These are phyloP conservation scores for Geopyxis carbonaria DNA, from an alignment of 495 filamentous ascomycete genomes.

Conservation along the genomic window DNA sequence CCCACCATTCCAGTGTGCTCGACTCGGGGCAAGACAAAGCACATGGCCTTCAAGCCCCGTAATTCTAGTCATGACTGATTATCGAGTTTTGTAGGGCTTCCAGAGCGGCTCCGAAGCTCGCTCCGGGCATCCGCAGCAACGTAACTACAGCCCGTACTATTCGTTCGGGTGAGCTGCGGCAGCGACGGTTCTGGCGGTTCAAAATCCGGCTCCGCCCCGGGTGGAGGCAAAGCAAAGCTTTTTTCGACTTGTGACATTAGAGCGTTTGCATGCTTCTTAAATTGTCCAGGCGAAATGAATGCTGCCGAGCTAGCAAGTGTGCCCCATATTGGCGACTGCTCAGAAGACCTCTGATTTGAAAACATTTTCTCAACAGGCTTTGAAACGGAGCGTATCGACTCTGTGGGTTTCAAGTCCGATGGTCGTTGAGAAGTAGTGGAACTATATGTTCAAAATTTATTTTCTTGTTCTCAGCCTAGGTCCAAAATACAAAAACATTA, in stretches of 20 bases:
- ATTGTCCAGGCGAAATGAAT: constrained; percentile 7
- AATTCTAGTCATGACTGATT: too few species aligned
- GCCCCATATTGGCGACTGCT: constrained; percentile 1
- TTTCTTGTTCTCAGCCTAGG: too few species aligned
- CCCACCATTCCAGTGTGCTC: too few species aligned
- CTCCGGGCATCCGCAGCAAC: neutral
- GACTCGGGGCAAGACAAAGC: too few species aligned
- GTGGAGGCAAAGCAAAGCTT: constrained; percentile 12
- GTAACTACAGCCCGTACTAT: neutral
- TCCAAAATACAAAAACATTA: too few species aligned
- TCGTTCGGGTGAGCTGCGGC: neutral
- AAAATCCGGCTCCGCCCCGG: neutral
- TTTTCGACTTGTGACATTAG: constrained; percentile 20
- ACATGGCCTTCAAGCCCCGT: too few species aligned
- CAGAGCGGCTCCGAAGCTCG: neutral
- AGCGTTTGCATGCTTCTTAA: constrained; percentile 22
- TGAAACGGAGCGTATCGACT: too few species aligned
- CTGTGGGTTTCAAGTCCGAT: too few species aligned
- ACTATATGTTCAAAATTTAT: too few species aligned
- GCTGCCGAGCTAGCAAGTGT: neutral
- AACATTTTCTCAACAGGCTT: too few species aligned
- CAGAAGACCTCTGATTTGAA: constrained; percentile 37
- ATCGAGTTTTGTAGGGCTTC: neutral
- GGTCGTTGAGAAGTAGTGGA: too few species aligned
- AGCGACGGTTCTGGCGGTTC: neutral